These are phyloP conservation scores for Beauveria sp. DNA, from an alignment of 2,329 filamentous ascomycete genomes.

Conservation along the genomic window DNA sequence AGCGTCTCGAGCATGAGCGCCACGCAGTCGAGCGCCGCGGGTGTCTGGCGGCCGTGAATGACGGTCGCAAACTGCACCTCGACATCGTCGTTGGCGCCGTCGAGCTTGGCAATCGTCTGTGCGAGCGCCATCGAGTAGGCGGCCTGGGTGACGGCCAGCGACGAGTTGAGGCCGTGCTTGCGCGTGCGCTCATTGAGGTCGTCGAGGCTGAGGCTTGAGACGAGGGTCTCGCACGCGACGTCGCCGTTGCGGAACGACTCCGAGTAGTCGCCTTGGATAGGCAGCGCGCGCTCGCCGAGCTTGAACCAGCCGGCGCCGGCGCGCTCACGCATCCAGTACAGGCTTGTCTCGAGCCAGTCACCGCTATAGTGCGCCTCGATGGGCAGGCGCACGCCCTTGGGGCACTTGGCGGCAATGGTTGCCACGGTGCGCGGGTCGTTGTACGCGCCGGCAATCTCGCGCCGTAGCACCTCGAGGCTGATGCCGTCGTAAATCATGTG, in stretches of 20 bases:
- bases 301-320: conserved; percentile 1
- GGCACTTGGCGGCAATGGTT: conserved; percentile 1
- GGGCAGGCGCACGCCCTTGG: conserved; percentile 8
- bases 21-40: conserved; percentile 11
- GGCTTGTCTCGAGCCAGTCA: conserved; percentile 13
- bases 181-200: conserved; percentile 11
- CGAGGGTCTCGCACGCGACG: conserved; percentile 5
- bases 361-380: conserved; percentile 10
- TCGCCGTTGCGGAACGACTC: conserved; percentile 10
- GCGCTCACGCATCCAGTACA: conserved; percentile 11
- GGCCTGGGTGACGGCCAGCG: conserved; percentile 7
- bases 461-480: conserved; percentile 7
- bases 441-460: conserved; percentile 10
- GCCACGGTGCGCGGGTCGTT: background rate
- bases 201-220: conserved; percentile 4
- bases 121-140: conserved; percentile 13
- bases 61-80: conserved; percentile 13
- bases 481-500: conserved; percentile 22
- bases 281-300: background rate
- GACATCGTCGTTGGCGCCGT: background rate
- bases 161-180: background rate
- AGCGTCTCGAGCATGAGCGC: conserved; percentile 12
- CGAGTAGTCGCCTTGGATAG: background rate
- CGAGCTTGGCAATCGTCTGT: conserved; percentile 4
- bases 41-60: conserved; percentile 9